Base-by-base conservation (phyloP, 2,329 filamentous ascomycete species). In the Ascocoryne sarcoides region DNA sequence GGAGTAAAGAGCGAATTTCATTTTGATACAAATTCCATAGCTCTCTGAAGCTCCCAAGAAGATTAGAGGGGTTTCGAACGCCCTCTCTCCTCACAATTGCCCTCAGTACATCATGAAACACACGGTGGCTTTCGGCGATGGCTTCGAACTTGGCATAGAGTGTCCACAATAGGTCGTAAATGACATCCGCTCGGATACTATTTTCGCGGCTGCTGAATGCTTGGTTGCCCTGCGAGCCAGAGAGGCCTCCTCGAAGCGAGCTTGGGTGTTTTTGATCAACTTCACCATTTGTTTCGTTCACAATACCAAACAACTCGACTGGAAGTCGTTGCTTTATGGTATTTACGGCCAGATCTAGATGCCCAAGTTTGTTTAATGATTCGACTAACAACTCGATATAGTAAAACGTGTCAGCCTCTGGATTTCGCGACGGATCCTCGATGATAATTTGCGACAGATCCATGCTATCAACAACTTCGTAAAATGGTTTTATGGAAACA, bases 21-120 rank as follows among this genome's bases (percentile, higher is more conserved):
- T 93, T 96, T 59, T 98, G 92, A 56, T 95, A 90, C 5, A 98
- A 69, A 58, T 95, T 95, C 93, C 93, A 98, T 30, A 98, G 67
- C 64, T 96, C 92, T 57, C 90, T 92, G 64, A 98, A 98, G 41
- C 88, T 88, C 40, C 87, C 81, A 4, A 87, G 81, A 36, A 96
- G 71, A 1, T 76, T 72, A 30, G 67, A 73, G 52, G 76, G 66
- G 67, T 82, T 68, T 61, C 78, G 40, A 59, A 62, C 36, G 4
- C 83, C 84, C 57, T 96, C 89, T 36, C 93, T 79, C 47, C 82
- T 79, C 39, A 90, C 79, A 43, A 98, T 84, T 1, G 85, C 84
- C 47, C 82, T 82, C 56, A 95, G 82, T 34, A 93, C 84, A 60
- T 96, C 92, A 61, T 96, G 88, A 42, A 96, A 79, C 0, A 95